Evolutionary conservation across 371 early-diverging fungal species (phyloP), one percentile per base, ranked within the genome.

Genomic region (Rhizomucor pusillus): DNA sequence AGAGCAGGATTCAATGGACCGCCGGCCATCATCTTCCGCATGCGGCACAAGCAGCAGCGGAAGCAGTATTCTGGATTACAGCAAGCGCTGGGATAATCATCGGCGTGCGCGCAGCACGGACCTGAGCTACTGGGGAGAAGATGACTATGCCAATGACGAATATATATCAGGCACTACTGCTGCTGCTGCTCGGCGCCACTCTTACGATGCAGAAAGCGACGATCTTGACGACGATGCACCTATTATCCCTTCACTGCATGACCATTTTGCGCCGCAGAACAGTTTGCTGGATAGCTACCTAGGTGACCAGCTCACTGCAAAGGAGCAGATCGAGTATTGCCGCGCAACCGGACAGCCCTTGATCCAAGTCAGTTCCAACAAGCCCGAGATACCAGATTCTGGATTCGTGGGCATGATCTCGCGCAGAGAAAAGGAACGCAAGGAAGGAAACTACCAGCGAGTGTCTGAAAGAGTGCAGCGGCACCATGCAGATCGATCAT

Each of bases 341-440:
- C 68, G 67, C 39, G 75, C 73, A 5, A 78, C 75, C 1, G 75
- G 79, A 1, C 79, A 78, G 39, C 79, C 79, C 16, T 47, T 78
- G 24, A 75, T 78, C 29, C 72, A 78, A 36, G 66, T 78, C 5
- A 69, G 69, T 3, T 18, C 46, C 5, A 25, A 47, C 14, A 78
- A 75, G 47, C 59, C 73, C n/a, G 56, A 51, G 5, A 54, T 64
- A 11, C 75, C 79, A 19, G 57, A 67, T 47, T 66, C 68, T 52
- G 79, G 79, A 13, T 59, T 78, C 13, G 69, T 78, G 1, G 79
- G 75, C 20, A 65, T 69, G 55, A 78, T 78, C 29, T 75, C 79
- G 0, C 75, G 75, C 16, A 65, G 73, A 16, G 79, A 78, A 46
- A 62, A 60, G 16, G 64, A 73, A 44, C 62, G 73, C n/a, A 66